Percentiles rank a stretch among this genome's conserved stretches.
Conservation (phyloP, 177 flowering plant genomes). For the Tripterygium wilfordii region DNA sequence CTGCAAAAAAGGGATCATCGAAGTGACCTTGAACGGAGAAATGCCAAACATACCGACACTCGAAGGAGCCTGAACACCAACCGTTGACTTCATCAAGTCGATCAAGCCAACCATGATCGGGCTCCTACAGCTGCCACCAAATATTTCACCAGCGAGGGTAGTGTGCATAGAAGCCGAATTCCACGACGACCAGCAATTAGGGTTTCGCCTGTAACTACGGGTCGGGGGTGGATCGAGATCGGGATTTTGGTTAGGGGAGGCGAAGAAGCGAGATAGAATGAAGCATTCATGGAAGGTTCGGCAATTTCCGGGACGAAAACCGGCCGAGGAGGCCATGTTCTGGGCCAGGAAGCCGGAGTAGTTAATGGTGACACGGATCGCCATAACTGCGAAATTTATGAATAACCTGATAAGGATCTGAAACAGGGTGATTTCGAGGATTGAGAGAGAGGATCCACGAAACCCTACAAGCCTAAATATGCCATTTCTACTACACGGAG, state of each 20-base stretch:
- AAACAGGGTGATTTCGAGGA: constrained; percentile 27
- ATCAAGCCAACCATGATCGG: constrained; percentile 39
- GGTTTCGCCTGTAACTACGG: constrained; percentile 10
- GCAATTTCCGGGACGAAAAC: constrained; percentile 28
- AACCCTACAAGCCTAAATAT: constrained; percentile 17
- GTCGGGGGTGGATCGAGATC: constrained; percentile 21
- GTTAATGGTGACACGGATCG: constrained; percentile 56
- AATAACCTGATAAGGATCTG: constrained; percentile 23
- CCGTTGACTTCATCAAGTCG: constrained; percentile 40
- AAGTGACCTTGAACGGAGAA: constrained; percentile 42
- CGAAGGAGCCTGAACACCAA: constrained; percentile 10
- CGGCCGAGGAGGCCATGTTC: constrained; percentile 46
- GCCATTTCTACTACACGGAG: constrained; percentile 14
- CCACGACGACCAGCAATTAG: constrained; percentile 1
- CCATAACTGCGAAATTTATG: constrained; percentile 40
- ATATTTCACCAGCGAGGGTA: constrained; percentile 32
- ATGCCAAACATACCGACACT: constrained; percentile 34
- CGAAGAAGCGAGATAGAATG: constrained; percentile 26
- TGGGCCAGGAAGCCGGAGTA: constrained; percentile 66
- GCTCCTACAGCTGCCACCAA: constrained; percentile 17
- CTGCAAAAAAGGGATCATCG: constrained; percentile 52
- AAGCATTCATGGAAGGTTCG: constrained; percentile 46
- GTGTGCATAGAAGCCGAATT: constrained; percentile 13
- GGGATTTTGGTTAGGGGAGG: constrained; percentile 26
- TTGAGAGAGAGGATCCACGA: constrained; percentile 1